Evolutionary conservation across 257 asterid species (phyloP), one percentile per base, ranked within the genome.

Genomic region (Salvia hispanica): DNA sequence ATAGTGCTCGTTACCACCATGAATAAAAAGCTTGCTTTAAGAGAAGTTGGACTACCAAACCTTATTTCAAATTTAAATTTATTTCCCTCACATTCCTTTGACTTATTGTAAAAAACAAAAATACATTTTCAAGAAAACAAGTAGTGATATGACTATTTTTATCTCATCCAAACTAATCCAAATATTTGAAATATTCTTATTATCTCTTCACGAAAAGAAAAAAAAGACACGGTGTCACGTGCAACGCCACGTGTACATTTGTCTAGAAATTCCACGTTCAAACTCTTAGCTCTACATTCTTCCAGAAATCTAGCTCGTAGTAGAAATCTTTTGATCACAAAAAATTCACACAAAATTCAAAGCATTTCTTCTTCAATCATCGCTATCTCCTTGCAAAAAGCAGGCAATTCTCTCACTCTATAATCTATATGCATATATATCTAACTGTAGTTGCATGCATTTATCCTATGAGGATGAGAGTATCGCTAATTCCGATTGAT

Each of bases 161-260:
- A 21, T 21, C 25, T 21, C 25, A 21, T 21, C 2, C 2, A 21
- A 21, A 21, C 25, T 21, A 2, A 21, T 21, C 25, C 25, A 21
- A 21, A 21, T 21, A 21, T 21, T 21, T 21, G 25, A 21, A 21
- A 28, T 4, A 28, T 33, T 5, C 58, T 3, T 25, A 25, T 64
- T 46, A 13, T 50, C 58, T 8, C 45, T 11, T n/a, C 28, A 46
- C 5, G 42, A 31, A 45, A 44, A 46, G 37, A n/a, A 15, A 58
- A 5, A 8, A 5, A 3, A 6, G 43, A 8, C 3, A n/a, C 3
- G 33, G 67, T 56, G 21, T 50, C 69, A 60, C 75, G 68, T 70
- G 67, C 74, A 50, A 16, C 18, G 16, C 25, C 57, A 71, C 56
- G 64, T 51, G 57, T 39, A 34, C 6, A 14, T 60, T 40, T 12